Percentiles rank a stretch among this genome's conserved stretches.
These are phyloP conservation scores for Dactylonectria macrodidyma DNA, from an alignment of 2,329 filamentous ascomycete genomes.

Conservation along the genomic window DNA sequence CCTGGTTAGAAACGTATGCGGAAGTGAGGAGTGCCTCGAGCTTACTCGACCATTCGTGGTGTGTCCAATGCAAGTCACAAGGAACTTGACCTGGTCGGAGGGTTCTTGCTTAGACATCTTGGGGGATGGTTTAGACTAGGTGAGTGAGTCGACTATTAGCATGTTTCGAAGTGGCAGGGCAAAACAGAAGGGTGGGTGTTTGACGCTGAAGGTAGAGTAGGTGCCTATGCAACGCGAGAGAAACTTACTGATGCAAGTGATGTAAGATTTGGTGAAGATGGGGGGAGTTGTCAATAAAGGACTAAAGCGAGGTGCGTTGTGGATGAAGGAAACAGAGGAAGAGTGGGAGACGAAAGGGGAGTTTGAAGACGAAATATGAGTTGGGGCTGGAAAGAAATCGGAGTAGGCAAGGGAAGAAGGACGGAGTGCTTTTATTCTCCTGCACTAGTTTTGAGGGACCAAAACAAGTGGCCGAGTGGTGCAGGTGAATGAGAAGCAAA, in stretches of 20 bases:
- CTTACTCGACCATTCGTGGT: conserved; percentile 72
- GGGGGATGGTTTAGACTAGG: conserved; percentile 39
- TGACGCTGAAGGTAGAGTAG: neutral
- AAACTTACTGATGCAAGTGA: neutral
- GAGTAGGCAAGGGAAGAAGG: neutral
- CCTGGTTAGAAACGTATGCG: conserved; percentile 11
- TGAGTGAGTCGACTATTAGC: conserved; percentile 2
- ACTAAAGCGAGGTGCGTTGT: conserved; percentile 4
- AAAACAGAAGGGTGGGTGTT: neutral
- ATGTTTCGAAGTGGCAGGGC: neutral
- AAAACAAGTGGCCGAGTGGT: neutral
- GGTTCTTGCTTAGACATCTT: conserved; percentile 68
- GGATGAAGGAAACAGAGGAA: conserved; percentile 7
- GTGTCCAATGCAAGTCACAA: conserved; percentile 76
- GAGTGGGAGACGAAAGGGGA: neutral
- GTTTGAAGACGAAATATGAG: neutral
- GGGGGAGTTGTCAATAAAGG: conserved; percentile 15
- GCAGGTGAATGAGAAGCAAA: neutral
- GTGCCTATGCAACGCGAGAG: neutral
- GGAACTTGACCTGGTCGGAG: conserved; percentile 73
- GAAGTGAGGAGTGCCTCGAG: neutral
- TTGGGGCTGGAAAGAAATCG: neutral
- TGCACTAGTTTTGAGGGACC: neutral
- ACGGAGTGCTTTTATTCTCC: neutral
- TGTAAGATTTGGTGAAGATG: neutral